These are phyloP conservation scores for Eucalyptus pauciflora DNA, from an alignment of 345 rosid species.

Conservation along the genomic window DNA sequence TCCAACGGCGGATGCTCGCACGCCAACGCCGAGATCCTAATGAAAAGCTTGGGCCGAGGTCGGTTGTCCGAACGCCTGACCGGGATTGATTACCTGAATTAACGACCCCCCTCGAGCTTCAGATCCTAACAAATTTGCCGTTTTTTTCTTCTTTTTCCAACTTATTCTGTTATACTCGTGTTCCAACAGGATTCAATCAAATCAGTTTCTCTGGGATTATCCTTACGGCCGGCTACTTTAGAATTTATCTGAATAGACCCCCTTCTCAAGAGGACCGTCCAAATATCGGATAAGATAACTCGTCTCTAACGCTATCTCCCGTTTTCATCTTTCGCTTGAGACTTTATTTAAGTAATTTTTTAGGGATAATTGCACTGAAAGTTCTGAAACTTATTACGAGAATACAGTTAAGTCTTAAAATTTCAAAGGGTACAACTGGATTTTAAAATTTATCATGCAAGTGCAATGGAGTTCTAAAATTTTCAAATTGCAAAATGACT, in stretches of 20 bases:
- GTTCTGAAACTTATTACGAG: too few species aligned
- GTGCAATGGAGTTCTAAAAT: accelerated
- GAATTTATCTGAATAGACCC: not conserved
- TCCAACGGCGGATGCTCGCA: not conserved
- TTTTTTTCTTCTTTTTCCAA: not conserved
- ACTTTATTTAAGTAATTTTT: accelerated
- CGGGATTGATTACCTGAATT: not conserved
- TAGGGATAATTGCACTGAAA: too few species aligned
- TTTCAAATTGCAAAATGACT: too few species aligned
- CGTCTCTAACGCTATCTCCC: not conserved
- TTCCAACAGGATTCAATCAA: not conserved
- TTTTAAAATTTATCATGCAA: too few species aligned
- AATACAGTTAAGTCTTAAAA: accelerated
- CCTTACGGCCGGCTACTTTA: not conserved
- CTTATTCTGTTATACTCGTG: not conserved
- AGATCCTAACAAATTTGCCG: not conserved
- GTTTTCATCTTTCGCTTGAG: accelerated
- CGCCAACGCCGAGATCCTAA: not conserved
- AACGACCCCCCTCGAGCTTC: not conserved
- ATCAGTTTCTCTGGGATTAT: not conserved
- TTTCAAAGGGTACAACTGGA: accelerated
- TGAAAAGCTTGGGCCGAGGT: not conserved
- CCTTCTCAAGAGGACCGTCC: not conserved
- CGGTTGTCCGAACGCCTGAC: not conserved
- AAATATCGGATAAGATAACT: not conserved